A percentile compares a stretch with the other conserved stretches of the same genome.
Evolutionary conservation across 176 grass and related monocot genomes (phyloP).

Genomic region (Aegilops longissima): DNA sequence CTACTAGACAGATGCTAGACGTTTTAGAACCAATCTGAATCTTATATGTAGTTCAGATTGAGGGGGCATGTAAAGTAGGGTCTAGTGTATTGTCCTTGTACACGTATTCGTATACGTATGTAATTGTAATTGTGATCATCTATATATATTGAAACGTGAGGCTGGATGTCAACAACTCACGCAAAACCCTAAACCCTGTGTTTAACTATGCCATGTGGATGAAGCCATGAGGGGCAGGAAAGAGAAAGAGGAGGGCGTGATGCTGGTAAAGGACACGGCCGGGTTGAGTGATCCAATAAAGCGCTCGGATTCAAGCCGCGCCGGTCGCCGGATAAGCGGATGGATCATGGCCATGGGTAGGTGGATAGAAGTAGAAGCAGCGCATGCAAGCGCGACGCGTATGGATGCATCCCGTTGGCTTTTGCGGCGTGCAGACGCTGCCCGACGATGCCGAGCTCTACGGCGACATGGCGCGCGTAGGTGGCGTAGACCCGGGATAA

Average conservation of each 20-base stretch:
- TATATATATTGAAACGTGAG: too few species aligned
- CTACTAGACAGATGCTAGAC: too few species aligned
- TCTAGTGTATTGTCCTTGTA: too few species aligned
- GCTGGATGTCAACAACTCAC: too few species aligned
- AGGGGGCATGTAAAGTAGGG: too few species aligned
- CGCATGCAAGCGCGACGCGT: background rate
- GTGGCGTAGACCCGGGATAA: too few species aligned
- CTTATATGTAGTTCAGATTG: too few species aligned
- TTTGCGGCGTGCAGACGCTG: background rate
- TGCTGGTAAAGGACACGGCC: background rate
- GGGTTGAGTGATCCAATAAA: conserved; percentile 10
- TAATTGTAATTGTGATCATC: too few species aligned
- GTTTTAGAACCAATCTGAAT: too few species aligned
- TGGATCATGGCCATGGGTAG: background rate
- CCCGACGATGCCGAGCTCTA: background rate
- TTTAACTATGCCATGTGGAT: background rate
- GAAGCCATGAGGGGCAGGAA: background rate
- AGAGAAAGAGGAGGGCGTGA: background rate
- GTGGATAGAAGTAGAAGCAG: background rate
- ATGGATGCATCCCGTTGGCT: background rate
- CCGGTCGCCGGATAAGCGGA: background rate
- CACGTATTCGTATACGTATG: too few species aligned
- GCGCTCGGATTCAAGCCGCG: background rate
- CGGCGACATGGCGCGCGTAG: too few species aligned
- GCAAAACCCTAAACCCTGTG: too few species aligned